phyloP scores from a whole-genome alignment of 805 yeast genomes.

The Yamadazyma ubonensis region DNA sequence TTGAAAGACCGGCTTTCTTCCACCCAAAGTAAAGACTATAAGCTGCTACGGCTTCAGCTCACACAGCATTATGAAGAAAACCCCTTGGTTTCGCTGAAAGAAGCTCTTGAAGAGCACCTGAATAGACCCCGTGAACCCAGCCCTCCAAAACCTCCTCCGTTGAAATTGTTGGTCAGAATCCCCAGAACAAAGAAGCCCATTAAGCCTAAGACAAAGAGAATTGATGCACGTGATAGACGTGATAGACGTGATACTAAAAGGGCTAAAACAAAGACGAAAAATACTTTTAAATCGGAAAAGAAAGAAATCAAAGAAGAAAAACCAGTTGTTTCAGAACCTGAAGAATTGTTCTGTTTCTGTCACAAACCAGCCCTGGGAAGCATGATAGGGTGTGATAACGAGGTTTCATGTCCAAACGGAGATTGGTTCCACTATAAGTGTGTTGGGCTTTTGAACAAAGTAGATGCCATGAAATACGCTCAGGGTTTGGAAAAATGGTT shows the following conservation, averaged over 20 bases:
- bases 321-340: constrained; percentile 7
- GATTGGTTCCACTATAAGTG: constrained; percentile 49
- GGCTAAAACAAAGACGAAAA: no score
- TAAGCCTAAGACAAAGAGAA: no score
- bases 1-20: constrained; percentile 14
- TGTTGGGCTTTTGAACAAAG: constrained; percentile 39
- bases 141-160: not conserved
- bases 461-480: constrained; percentile 35
- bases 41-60: constrained; percentile 29
- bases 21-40: constrained; percentile 10
- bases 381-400: constrained; percentile 94
- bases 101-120: constrained; percentile 37
- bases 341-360: constrained; percentile 74
- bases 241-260: not conserved
- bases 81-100: constrained; percentile 39
- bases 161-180: constrained; percentile 14
- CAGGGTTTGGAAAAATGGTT: constrained; percentile 40
- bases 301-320: not conserved
- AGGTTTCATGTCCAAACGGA: constrained; percentile 39
- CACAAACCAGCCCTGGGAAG: constrained; percentile 92
- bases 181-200: no score
- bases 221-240: not conserved
- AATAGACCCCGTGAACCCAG: constrained; percentile 17
- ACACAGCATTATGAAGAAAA: constrained; percentile 32
- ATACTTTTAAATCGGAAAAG: not conserved